Evolutionary conservation across 805 yeast species (phyloP), one percentile per base, ranked within the genome.

Genomic region (Sugiyamaella qingdaonensis): DNA sequence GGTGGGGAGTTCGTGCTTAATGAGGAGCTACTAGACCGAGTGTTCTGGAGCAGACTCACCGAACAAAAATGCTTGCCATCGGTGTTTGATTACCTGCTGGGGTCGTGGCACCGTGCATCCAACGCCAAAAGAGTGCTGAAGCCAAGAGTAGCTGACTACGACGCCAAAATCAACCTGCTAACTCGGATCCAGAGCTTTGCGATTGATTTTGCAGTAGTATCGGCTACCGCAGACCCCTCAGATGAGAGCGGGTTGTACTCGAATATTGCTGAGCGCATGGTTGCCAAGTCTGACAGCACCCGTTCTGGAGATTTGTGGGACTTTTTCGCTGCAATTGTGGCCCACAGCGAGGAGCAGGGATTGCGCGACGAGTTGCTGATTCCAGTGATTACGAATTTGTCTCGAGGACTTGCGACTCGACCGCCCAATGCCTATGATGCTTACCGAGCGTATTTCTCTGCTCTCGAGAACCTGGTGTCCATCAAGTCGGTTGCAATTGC

Each of bases 321-420:
- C 53, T 84, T 83, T 55, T 65, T 89, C 51, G 67, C 75, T 2
- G 85, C 81, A 43, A 73, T 87, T 31, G 65, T 86, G 13, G 68
- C 73, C 33, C 74, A 82, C 52, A 79, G 91, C 9, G 73, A 77
- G 21, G 86, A 83, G 52, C 89, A 87, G 62, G 95, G 83, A 1
- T 73, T 83, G 0, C 65, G 84, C 5, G 58, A 79, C 7, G 94
- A 85, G 16, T 73, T 88, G 32, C 67, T 85, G 54, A 77, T 79
- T 54, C 72, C 78, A 4, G 21, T 39, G 43, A 16, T 74, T 81
- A 11, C 58, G 61, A 33, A 68, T 64, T 49, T 71, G 61, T 29
- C 55, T 35, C 14, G 1, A 16, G 61, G 59, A 36, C 80, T 81
- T 64, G 64, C 80, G 2, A 21, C 36, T 18, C 7, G 47, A n/a